Evolutionary conservation across 176 grass and related monocot species (phyloP), one percentile per base, ranked within the genome.

Genomic region (Dactylis glomerata): DNA sequence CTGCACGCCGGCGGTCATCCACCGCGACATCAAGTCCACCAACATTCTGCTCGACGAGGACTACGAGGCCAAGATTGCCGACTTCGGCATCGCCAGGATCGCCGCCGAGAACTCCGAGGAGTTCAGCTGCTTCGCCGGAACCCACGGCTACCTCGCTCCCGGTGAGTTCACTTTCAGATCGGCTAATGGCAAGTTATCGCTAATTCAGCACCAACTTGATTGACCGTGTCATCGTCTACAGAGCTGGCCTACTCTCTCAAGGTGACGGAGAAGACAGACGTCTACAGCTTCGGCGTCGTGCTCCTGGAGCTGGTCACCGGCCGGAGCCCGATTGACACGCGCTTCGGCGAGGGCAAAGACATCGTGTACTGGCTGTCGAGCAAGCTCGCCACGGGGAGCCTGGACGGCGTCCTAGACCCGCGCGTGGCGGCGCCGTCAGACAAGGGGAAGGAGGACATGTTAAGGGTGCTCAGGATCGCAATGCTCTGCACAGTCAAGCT

Each of bases 271-370:
- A 97, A 97, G 89, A 91, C 88, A 45, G 95, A 97, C 81, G 92
- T 97, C 36, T 97, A 97, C 77, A 97, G 95, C 75, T 97, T 91
- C 46, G 95, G 92, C 38, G 90, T 97, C 1, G 95, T 97, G 61
- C 80, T 97, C 27, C 89, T 97, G 51, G 95, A 97, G 88, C 77
- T 97, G 45, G 42, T 91, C 28, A 97, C 92, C 2, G 89, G 95
- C 23, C 79, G 81, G 54, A 88, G 75, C 85, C 92, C 95, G 1
- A 92, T 97, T 20, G 95, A 97, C 50, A n/a, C 72, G 33, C 50
- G 74, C 32, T 97, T 93, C 68, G 95, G 95, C 9, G 95, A 97
- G 54, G 91, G 75, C 24, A 95, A 83, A 58, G 95, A 93, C 91
- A 93, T 97, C 68, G 92, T 97, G 23, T 89, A 37, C 64, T 97